Evolutionary conservation across 2,329 filamentous ascomycete genomes (phyloP), one percentile per base, ranked within the genome.

Genomic region (Beauveria caledonica): DNA sequence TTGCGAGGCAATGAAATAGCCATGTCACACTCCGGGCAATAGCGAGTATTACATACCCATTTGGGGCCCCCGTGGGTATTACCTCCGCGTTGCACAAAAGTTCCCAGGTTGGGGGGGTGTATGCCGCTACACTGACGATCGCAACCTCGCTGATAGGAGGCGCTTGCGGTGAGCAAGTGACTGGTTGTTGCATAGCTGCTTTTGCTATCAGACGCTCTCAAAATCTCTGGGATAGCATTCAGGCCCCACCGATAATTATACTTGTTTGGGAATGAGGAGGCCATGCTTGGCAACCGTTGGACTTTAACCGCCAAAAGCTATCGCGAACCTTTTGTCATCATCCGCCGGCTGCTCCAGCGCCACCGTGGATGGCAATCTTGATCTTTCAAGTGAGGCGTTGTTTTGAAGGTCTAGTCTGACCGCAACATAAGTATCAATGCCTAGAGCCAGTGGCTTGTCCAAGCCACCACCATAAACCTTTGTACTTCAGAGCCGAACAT

Each of bases 31-130:
- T 55, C n/a, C 50, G 15, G 40, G 19, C 33, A 52, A 44, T 17
- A 51, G 46, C 29, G 17, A 48, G 33, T 25, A 36, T 33, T 55
- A 45, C 51, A 55, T 48, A 27, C 27, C 40, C 39, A 9, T 53
- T 25, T 45, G 49, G 48, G 57, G 49, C 42, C 58, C 36, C 50
- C 51, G 23, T 40, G 23, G 36, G 42, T 33, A 33, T 29, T 51
- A 52, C 58, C 44, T 51, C 42, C 50, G 44, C 29, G 58, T 21
- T 29, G 19, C 45, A 55, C 58, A 60, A 60, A 60, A 60, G 58
- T 60, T 44, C 58, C 58, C 33, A 36, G 25, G 19, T 29, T 36
- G 17, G 46, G 13, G 50, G 58, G 29, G 50, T 52, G 48, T 11
- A 42, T 40, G 49, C 49, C 46, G 46, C 56, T 39, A 53, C 51